Evolutionary conservation across 495 filamentous ascomycete species (phyloP).

Genomic region (Penicillium robsamsonii): DNA sequence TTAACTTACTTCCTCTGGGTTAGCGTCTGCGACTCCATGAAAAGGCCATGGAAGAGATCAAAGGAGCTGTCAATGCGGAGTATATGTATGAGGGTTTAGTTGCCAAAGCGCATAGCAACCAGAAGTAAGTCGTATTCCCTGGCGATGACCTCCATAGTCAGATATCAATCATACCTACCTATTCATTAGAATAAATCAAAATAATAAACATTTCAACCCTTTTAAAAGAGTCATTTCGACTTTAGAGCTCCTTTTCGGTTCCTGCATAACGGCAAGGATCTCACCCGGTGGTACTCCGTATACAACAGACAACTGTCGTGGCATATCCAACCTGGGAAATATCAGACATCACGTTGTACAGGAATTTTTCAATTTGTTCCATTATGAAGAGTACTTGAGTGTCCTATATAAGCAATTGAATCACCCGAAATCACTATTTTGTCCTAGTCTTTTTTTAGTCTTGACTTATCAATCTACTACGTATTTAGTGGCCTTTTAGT

Average conservation of each 20-base stretch:
- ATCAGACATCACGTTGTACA: background rate
- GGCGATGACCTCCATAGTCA: background rate
- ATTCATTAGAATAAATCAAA: background rate
- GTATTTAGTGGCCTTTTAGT: too few species aligned
- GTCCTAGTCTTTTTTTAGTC: too few species aligned
- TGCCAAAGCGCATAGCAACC: background rate
- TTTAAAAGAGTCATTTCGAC: background rate
- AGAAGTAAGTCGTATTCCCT: background rate
- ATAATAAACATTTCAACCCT: background rate
- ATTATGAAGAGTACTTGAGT: background rate
- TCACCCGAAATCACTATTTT: too few species aligned
- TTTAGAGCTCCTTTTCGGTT: background rate
- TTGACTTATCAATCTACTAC: too few species aligned
- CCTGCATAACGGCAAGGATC: background rate
- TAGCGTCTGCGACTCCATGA: background rate
- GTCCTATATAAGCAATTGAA: too few species aligned
- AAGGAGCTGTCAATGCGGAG: background rate
- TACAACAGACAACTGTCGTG: background rate
- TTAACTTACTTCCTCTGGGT: background rate
- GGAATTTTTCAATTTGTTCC: background rate
- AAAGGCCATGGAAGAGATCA: background rate
- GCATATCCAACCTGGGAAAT: background rate
- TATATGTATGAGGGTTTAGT: background rate
- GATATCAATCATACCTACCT: background rate
- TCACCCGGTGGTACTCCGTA: background rate